These are phyloP conservation scores for Lentinus brumalis DNA, from an alignment of 768 basidiomycete species.

Conservation along the genomic window DNA sequence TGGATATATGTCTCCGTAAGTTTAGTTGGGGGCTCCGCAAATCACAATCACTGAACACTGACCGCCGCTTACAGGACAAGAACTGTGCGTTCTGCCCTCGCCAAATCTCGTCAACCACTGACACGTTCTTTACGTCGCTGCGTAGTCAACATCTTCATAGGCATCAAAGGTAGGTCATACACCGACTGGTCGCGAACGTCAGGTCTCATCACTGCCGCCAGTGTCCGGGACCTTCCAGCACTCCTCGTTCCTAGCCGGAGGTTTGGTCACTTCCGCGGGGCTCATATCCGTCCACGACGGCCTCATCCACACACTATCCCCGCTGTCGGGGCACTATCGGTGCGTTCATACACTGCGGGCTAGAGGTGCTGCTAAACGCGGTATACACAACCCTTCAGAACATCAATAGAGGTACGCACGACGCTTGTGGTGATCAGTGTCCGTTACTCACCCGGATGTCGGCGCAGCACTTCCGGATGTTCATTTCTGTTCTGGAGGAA, in stretches of 20 bases:
- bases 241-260: constrained; percentile 60
- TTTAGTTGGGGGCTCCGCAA: background rate
- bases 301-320: constrained; percentile 58
- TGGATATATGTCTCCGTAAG: constrained; percentile 71
- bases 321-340: constrained; percentile 69
- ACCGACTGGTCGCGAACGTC: background rate
- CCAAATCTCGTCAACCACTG: background rate
- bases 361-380: background rate
- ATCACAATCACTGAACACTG: background rate
- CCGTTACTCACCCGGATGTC: background rate
- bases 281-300: constrained; percentile 67
- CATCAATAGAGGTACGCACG: constrained; percentile 48
- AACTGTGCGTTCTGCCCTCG: constrained; percentile 41
- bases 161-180: constrained; percentile 52
- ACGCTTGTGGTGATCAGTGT: background rate
- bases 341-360: background rate
- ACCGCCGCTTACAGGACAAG: constrained; percentile 44
- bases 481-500: constrained; percentile 52
- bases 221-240: constrained; percentile 64
- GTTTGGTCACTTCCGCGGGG: constrained; percentile 65
- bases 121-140: background rate
- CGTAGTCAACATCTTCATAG: constrained; percentile 66
- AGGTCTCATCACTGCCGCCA: constrained; percentile 3
- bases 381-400: constrained; percentile 34
- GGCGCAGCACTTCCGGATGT: constrained; percentile 57